Conservation (phyloP, 805 yeast species). For the Metschnikowia amazonensis region DNA sequence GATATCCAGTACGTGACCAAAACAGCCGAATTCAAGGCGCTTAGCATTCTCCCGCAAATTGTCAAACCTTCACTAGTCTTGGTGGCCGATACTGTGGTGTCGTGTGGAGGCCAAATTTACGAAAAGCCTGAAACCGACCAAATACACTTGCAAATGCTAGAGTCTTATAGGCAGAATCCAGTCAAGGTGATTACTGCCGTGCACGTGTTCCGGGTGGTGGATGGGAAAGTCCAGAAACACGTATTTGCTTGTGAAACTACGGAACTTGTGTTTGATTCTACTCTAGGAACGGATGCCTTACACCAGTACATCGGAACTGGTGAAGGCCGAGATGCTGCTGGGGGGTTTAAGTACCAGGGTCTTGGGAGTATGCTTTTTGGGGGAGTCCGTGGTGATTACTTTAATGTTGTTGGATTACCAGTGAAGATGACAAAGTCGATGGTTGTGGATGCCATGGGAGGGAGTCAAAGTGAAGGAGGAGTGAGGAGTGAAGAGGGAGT, state of each 20-base stretch:
- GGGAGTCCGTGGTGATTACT: slow-evolving; percentile 72
- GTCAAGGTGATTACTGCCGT: slow-evolving; percentile 36
- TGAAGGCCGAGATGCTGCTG: slow-evolving; percentile 84
- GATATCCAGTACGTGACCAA: slow-evolving; percentile 57
- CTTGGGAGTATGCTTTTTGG: slow-evolving; percentile 62
- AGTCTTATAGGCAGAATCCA: slow-evolving; percentile 20
- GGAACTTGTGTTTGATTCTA: slow-evolving; percentile 45
- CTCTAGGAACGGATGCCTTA: slow-evolving; percentile 52
- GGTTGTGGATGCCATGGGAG: not conserved
- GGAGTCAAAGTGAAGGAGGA: too few species aligned
- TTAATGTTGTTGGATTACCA: slow-evolving; percentile 87
- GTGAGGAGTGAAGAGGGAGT: too few species aligned
- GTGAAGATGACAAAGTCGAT: slow-evolving; percentile 16
- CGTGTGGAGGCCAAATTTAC: slow-evolving; percentile 53
- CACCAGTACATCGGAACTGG: slow-evolving; percentile 59
- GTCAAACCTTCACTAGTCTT: slow-evolving; percentile 25
- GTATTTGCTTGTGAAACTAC: slow-evolving; percentile 27
- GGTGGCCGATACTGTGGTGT: slow-evolving; percentile 80
- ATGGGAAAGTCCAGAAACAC: slow-evolving; percentile 7
- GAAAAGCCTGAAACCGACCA: slow-evolving; percentile 65
- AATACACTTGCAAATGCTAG: slow-evolving; percentile 30
- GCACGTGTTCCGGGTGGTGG: slow-evolving; percentile 20
- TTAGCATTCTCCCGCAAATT: slow-evolving; percentile 52
- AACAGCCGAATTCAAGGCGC: slow-evolving; percentile 68
- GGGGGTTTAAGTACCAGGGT: slow-evolving; percentile 86